Percentiles rank a stretch among this genome's conserved stretches.
Evolutionary conservation across 2,329 filamentous ascomycete genomes (phyloP).

Genomic region (Beauveria brongniartii): DNA sequence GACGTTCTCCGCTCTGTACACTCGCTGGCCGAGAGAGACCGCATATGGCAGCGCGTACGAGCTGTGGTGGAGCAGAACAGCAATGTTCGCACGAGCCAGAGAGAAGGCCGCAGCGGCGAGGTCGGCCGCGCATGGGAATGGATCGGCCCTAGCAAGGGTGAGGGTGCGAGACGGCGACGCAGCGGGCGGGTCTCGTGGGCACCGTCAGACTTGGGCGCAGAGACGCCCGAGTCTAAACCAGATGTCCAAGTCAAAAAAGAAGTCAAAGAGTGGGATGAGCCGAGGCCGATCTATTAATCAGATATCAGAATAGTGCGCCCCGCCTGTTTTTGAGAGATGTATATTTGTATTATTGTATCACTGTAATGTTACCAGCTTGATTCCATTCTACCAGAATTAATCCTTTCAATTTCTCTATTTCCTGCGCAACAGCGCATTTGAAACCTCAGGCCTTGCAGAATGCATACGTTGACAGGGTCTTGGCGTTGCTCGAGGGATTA

Average conservation of each 20-base stretch:
- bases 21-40: conserved; percentile 64
- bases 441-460: background rate
- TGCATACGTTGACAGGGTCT: too few species aligned
- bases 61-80: conserved; percentile 87
- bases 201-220: conserved; percentile 28
- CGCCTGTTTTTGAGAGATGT: background rate
- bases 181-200: conserved; percentile 45
- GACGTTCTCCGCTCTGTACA: conserved; percentile 82
- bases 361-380: background rate
- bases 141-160: conserved; percentile 51
- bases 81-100: conserved; percentile 71
- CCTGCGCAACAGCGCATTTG: background rate
- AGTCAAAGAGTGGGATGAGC: conserved; percentile 33
- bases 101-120: conserved; percentile 59
- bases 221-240: conserved; percentile 24
- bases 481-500: too few species aligned
- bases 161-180: conserved; percentile 37
- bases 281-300: conserved; percentile 32
- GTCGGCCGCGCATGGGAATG: conserved; percentile 62
- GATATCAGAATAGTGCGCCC: background rate
- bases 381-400: conserved; percentile 1
- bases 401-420: background rate
- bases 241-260: conserved; percentile 25
- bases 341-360: conserved; percentile 7
- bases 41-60: conserved; percentile 76